Conservation (phyloP, 805 yeast genomes). For the Hagleromyces aurorensis region DNA sequence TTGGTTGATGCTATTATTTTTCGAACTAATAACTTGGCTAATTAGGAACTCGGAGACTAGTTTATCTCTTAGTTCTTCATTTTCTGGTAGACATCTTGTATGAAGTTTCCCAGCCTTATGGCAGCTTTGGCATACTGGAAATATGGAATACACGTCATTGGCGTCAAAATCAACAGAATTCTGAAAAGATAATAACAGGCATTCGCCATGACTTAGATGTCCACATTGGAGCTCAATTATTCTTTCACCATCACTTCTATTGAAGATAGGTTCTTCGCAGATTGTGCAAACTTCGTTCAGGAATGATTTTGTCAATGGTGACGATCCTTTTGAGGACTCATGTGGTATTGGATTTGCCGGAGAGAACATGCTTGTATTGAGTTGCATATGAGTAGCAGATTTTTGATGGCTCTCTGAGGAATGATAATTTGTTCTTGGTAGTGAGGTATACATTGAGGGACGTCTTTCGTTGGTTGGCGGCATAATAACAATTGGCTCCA, state of each 20-base stretch:
- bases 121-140: slow-evolving; percentile 26
- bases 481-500: too few relatives aligned
- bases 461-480: too few relatives aligned
- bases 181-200: slow-evolving; percentile 39
- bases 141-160: slow-evolving; percentile 17
- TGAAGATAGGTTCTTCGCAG: slow-evolving; percentile 44
- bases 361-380: too few relatives aligned
- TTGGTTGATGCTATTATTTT: not conserved
- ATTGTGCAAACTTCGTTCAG: slow-evolving; percentile 29
- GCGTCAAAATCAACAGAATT: slow-evolving; percentile 3
- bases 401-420: too few relatives aligned
- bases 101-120: slow-evolving; percentile 5
- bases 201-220: slow-evolving; percentile 52
- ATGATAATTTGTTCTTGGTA: too few relatives aligned
- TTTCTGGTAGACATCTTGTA: slow-evolving; percentile 24
- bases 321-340: slow-evolving; percentile 10
- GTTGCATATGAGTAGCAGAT: too few relatives aligned
- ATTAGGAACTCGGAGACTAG: slow-evolving; percentile 23
- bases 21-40: too few relatives aligned
- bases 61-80: slow-evolving; percentile 22
- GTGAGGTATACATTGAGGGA: too few relatives aligned
- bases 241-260: slow-evolving; percentile 38
- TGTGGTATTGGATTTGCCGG: slow-evolving; percentile 14
- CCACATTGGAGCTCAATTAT: slow-evolving; percentile 45
- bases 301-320: slow-evolving; percentile 21